Percentiles rank a stretch among this genome's conserved stretches.
phyloP scores from a whole-genome alignment of 1,284 basidiomycete species.

The Irpex sp. region DNA sequence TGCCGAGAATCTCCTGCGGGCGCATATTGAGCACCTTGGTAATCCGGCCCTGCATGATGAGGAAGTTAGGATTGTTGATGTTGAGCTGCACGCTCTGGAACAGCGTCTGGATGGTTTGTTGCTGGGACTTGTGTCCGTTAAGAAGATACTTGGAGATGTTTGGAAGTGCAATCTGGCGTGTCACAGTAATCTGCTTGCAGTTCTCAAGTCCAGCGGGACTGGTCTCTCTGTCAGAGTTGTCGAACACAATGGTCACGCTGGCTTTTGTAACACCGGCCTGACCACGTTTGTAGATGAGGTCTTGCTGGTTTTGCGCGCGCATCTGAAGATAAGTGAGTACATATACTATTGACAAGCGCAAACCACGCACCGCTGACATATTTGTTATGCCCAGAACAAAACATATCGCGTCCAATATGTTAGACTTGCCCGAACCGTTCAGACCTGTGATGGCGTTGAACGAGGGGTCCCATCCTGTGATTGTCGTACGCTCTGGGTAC shows the following conservation, averaged over 20 bases:
- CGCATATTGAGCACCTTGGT: conserved; percentile 99
- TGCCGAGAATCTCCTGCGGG: conserved; percentile 94
- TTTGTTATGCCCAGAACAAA: conserved; percentile 97
- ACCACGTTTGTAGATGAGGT: conserved; percentile 97
- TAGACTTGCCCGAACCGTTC: conserved; percentile 94
- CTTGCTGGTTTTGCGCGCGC: conserved; percentile 94
- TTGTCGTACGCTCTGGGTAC: conserved; percentile 92
- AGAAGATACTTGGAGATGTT: conserved; percentile 96
- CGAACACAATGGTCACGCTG: conserved; percentile 97
- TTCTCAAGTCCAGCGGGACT: conserved; percentile 87
- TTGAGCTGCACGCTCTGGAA: conserved; percentile 99
- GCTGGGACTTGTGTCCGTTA: conserved; percentile 94
- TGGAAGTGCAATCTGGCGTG: conserved; percentile 93
- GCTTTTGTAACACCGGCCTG: conserved; percentile 98
- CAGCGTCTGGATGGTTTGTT: conserved; percentile 86
- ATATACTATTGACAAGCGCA: neutral
- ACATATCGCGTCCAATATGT: conserved; percentile 96
- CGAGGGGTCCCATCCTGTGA: conserved; percentile 92
- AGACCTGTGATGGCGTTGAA: conserved; percentile 98
- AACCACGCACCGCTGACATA: conserved; percentile 67
- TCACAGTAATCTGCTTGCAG: conserved; percentile 91
- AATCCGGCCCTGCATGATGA: conserved; percentile 99
- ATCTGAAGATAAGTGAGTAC: conserved; percentile 48
- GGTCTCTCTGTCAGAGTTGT: conserved; percentile 91
- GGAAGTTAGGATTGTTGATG: conserved; percentile 99